Evolutionary conservation across 169 alveolate genomes (phyloP).

Genomic region (Cytauxzoon felis): DNA sequence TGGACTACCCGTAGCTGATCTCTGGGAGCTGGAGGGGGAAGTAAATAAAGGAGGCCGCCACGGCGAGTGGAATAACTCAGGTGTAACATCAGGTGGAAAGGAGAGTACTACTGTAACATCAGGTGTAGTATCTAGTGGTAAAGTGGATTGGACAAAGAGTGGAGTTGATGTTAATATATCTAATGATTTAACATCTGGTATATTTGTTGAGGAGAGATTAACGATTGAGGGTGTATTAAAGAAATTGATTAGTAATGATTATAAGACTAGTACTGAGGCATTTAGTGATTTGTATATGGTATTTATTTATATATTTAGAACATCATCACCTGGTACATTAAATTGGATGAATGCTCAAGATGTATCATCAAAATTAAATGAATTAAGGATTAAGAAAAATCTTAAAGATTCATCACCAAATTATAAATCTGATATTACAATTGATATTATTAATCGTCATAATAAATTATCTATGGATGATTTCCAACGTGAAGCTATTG

Average conservation of each 20-base stretch:
- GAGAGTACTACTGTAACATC: neutral
- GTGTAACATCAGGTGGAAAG: too few relatives aligned
- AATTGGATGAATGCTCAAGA: constrained; percentile 63
- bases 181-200: neutral
- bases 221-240: constrained; percentile 31
- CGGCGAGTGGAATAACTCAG: too few relatives aligned
- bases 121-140: neutral
- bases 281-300: constrained; percentile 32
- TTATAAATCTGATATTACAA: neutral
- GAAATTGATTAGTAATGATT: constrained; percentile 28
- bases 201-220: neutral
- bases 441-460: neutral
- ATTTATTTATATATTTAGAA: constrained; percentile 17
- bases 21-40: too few relatives aligned
- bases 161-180: neutral
- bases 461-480: constrained; percentile 20
- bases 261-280: constrained; percentile 39
- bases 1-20: too few relatives aligned
- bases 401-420: constrained; percentile 30
- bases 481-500: constrained; percentile 22
- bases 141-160: neutral
- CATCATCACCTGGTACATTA: constrained; percentile 33
- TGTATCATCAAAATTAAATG: constrained; percentile 36
- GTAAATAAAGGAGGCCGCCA: too few relatives aligned
- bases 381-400: constrained; percentile 15